Base-by-base conservation (phyloP, 2,329 filamentous ascomycete species). In the Arthroderma uncinatum region DNA sequence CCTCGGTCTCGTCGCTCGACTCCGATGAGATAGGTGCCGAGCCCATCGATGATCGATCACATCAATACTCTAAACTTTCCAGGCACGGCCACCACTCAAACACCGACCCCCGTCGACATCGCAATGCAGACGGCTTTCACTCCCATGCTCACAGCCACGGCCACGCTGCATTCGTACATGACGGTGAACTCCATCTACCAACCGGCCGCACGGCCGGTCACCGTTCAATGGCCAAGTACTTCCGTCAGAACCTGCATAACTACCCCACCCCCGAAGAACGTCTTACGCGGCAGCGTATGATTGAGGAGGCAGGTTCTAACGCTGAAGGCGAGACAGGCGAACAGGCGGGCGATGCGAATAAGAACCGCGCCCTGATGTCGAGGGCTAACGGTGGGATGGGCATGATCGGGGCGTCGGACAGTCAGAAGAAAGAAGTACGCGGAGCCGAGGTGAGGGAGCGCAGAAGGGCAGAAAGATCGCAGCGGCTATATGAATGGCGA, bases 121-220 rank as follows among this genome's bases (percentile, higher is more conserved):
- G 83, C 61, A 85, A 86, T 64, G 82, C 78, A 54, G 85, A 91
- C 67, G 87, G 88, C 55, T 91, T 82, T 77, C 87, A 94, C 69
- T 91, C 87, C 2, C 87, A 90, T 68, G 86, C 87, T 1, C 86
- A 94, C 73, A 86, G 88, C 63, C 44, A 50, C 25, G 71, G 81
- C 56, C 81, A 86, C 61, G 84, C 89, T 37, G 87, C 89, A 21
- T 95, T 94, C 70, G 85, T 94, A 67, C 89, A 94, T 64, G 93
- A 98, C 47, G 91, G 89, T 66, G 93, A 97, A 71, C 80, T 98
- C 55, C 90, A 98, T 67, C 82, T 98, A 10, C 93, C 93, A 1
- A 89, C 87, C 3, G 93, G 93, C 55, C 86, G 87, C 60, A 87
- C 87, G 6, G 90, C 94, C 37, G 93, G 93, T 39, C 93, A 98